A percentile compares a stretch with the other conserved stretches of the same genome.
Conservation (phyloP, 768 basidiomycete species). For the Chalciporus piperatus region DNA sequence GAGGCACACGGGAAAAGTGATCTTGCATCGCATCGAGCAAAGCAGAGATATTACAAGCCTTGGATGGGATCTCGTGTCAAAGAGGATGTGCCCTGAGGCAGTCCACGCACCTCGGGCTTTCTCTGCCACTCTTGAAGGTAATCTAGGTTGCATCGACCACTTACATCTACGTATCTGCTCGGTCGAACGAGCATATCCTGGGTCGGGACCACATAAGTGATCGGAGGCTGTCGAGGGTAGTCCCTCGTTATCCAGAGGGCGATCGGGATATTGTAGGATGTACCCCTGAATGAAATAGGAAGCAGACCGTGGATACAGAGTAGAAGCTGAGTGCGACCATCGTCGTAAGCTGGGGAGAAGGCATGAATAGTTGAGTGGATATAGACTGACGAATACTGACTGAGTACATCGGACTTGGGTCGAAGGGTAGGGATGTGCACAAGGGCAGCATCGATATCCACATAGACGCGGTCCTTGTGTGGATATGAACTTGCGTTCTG, state of each 20-base stretch:
- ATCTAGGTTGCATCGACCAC: slow-evolving; percentile 65
- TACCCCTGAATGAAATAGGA: slow-evolving; percentile 73
- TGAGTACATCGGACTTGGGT: slow-evolving; percentile 83
- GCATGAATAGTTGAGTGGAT: slow-evolving; percentile 10
- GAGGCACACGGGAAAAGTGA: slow-evolving; percentile 82
- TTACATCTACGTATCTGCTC: slow-evolving; percentile 73
- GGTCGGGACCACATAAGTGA: slow-evolving; percentile 91
- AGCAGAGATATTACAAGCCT: slow-evolving; percentile 76
- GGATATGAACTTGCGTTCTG: slow-evolving; percentile 60
- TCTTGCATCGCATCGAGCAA: slow-evolving; percentile 77
- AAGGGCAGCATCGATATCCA: slow-evolving; percentile 63
- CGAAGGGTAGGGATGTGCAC: slow-evolving; percentile 52
- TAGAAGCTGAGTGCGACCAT: slow-evolving; percentile 88
- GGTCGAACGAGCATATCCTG: slow-evolving; percentile 85
- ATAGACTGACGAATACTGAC: slow-evolving; percentile 30
- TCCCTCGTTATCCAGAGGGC: slow-evolving; percentile 84
- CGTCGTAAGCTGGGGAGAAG: slow-evolving; percentile 72
- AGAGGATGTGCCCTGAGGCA: slow-evolving; percentile 10
- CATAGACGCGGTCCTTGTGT: slow-evolving; percentile 52
- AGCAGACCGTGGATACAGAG: slow-evolving; percentile 90
- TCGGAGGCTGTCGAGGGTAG: slow-evolving; percentile 80
- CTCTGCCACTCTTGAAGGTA: slow-evolving; percentile 77
- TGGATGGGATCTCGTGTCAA: slow-evolving; percentile 10
- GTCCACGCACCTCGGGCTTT: slow-evolving; percentile 72
- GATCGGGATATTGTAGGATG: slow-evolving; percentile 91